These are phyloP conservation scores for Phoenix roebelenii DNA, from an alignment of 176 grass and related monocot genomes.

Conservation along the genomic window DNA sequence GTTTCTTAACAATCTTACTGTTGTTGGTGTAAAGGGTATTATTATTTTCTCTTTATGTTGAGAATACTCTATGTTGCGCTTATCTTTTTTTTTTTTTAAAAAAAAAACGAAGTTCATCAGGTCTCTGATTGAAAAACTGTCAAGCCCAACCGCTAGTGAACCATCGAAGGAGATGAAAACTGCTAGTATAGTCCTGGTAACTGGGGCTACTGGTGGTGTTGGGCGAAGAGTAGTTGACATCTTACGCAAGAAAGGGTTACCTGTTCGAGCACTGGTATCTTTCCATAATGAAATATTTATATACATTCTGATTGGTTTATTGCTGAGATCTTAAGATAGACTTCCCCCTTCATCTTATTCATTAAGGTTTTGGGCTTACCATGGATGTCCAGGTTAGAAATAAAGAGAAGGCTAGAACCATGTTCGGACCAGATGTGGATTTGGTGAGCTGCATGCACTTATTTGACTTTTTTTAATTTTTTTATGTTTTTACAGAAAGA, in stretches of 20 bases:
- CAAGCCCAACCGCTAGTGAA: conserved; percentile 39
- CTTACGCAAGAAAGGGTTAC: conserved; percentile 55
- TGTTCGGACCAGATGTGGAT: conserved; percentile 68
- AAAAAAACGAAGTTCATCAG: conserved; percentile 42
- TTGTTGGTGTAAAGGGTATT: too few relatives aligned
- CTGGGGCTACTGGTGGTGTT: conserved; percentile 86
- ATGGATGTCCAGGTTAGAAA: conserved; percentile 65
- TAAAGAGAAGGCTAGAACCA: conserved; percentile 75
- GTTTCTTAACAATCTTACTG: not conserved
- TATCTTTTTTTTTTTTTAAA: not conserved
- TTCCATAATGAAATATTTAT: too few relatives aligned
- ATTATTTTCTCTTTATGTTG: too few relatives aligned
- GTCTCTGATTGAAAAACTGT: conserved; percentile 62
- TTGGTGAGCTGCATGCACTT: conserved; percentile 47
- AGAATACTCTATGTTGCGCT: too few relatives aligned
- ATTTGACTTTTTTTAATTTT: too few relatives aligned
- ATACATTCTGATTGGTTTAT: too few relatives aligned
- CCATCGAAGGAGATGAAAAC: conserved; percentile 46
- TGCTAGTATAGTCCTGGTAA: conserved; percentile 52
- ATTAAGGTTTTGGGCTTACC: conserved; percentile 7
- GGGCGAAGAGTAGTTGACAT: conserved; percentile 70
- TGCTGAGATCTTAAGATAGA: too few relatives aligned
- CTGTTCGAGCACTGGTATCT: conserved; percentile 73
- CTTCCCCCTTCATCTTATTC: conserved; percentile 2
- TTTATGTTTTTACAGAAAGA: too few relatives aligned